These are phyloP conservation scores for Ogataea thermomethanolica DNA, from an alignment of 805 yeast genomes.

Conservation along the genomic window DNA sequence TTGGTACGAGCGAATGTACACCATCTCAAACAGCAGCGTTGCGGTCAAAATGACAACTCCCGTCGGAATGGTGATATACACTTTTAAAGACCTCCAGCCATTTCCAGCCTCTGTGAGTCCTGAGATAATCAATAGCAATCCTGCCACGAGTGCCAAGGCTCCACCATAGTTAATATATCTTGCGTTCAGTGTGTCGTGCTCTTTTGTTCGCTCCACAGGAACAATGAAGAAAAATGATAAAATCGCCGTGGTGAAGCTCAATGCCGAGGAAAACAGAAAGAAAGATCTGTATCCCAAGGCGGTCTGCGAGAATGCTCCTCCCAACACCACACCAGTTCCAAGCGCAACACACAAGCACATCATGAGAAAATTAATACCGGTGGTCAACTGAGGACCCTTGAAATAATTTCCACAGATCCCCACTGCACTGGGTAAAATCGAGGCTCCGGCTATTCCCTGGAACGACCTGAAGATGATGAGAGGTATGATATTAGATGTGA, in stretches of 20 bases:
- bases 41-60: constrained; percentile 33
- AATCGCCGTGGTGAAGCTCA: constrained; percentile 17
- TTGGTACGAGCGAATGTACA: constrained; percentile 17
- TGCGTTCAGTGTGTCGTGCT: constrained; percentile 19
- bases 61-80: constrained; percentile 40
- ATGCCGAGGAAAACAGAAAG: constrained; percentile 37
- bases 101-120: constrained; percentile 47
- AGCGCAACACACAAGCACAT: constrained; percentile 28
- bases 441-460: constrained; percentile 44
- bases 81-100: constrained; percentile 39
- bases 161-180: constrained; percentile 5
- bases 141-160: constrained; percentile 31
- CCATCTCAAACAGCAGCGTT: constrained; percentile 32
- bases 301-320: constrained; percentile 42
- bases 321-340: constrained; percentile 39
- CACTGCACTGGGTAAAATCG: constrained; percentile 34
- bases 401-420: constrained; percentile 25
- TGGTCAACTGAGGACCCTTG: constrained; percentile 13
- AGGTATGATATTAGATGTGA: constrained; percentile 32
- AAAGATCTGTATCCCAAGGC: constrained; percentile 38
- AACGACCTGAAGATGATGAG: constrained; percentile 42
- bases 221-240: constrained; percentile 26
- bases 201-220: constrained; percentile 29
- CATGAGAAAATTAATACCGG: constrained; percentile 16
- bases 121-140: constrained; percentile 37